phyloP scores from a whole-genome alignment of 176 grass and related monocot species.

The Avena atlantica region DNA sequence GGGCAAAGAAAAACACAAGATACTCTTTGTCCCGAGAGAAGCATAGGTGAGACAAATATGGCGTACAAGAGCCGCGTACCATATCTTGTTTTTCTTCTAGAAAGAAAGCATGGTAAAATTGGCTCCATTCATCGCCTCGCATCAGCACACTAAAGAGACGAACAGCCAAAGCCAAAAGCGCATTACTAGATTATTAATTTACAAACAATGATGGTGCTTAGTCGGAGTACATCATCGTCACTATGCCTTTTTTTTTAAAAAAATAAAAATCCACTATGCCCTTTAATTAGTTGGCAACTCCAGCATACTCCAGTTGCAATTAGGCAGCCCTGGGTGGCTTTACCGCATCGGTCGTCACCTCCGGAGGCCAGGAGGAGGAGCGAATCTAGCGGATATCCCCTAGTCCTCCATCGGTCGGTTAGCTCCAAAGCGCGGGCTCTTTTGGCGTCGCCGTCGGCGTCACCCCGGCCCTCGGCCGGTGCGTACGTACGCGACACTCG shows the following conservation, averaged over 20 bases:
- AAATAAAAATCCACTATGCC: too few relatives aligned
- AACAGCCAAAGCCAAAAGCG: background rate
- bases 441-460: constrained; percentile 27
- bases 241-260: background rate
- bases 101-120: background rate
- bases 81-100: background rate
- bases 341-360: background rate
- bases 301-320: background rate
- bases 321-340: background rate
- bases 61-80: too few relatives aligned
- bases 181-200: background rate
- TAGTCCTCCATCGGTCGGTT: background rate
- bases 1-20: too few relatives aligned
- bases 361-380: background rate
- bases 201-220: background rate
- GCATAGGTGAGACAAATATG: too few relatives aligned
- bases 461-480: background rate
- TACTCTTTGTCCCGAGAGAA: too few relatives aligned
- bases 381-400: constrained; percentile 44
- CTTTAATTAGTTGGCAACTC: background rate
- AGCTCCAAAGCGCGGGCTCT: background rate
- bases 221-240: background rate
- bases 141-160: background rate
- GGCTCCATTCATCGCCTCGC: background rate
- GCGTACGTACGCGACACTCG: background rate